These are phyloP conservation scores for Fusarium proliferatum DNA, from an alignment of 2,329 filamentous ascomycete genomes.

Conservation along the genomic window DNA sequence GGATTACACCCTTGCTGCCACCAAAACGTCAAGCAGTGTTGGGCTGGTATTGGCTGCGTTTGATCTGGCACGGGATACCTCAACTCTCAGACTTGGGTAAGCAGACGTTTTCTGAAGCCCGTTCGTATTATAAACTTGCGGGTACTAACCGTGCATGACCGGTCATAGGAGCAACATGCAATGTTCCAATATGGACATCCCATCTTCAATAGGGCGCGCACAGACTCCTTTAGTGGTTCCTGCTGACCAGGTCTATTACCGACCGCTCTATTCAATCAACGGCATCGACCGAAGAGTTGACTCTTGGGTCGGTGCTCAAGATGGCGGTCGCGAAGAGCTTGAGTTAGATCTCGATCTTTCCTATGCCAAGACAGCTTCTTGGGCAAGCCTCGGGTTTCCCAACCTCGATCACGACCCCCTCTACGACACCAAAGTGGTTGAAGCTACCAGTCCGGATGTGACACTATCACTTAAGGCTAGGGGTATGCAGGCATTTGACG, in stretches of 20 bases:
- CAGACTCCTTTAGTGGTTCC: not conserved
- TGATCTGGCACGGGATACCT: not conserved
- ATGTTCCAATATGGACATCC: not conserved
- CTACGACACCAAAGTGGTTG: not conserved
- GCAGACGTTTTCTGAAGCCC: rapidly evolving
- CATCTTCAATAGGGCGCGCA: not conserved
- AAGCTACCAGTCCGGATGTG: rapidly evolving
- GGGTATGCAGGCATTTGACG: not conserved
- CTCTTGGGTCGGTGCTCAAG: rapidly evolving
- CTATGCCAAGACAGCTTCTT: not conserved
- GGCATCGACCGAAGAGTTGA: not conserved
- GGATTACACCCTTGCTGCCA: not conserved
- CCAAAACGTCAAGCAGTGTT: not conserved
- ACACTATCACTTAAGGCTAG: not conserved
- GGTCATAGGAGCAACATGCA: not conserved
- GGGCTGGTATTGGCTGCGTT: not conserved
- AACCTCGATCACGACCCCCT: not conserved
- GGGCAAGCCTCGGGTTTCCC: not conserved
- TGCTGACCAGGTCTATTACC: not conserved
- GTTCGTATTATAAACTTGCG: rapidly evolving
- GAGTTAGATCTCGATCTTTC: not conserved
- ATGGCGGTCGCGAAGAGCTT: not conserved
- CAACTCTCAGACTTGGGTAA: not conserved
- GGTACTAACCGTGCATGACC: not conserved
- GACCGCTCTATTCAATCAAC: not conserved